phyloP scores from a whole-genome alignment of 331 rosid species.

The Ulmus americana region DNA sequence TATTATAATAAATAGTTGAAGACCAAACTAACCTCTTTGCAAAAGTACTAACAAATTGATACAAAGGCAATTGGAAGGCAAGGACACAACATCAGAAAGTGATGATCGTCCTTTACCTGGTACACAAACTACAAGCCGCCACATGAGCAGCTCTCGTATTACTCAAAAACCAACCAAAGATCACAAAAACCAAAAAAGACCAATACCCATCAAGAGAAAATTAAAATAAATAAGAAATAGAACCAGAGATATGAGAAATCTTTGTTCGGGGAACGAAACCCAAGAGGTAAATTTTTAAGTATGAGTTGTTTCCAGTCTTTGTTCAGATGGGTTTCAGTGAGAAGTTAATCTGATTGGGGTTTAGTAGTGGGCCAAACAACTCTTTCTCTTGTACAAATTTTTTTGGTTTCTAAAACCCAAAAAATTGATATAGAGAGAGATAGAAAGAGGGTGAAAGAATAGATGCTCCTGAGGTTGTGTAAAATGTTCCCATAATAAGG shows the following conservation, averaged over 20 bases:
- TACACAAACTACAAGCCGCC: constrained; percentile 51
- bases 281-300: constrained; percentile 39
- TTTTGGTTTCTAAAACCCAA: neutral
- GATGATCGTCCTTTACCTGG: constrained; percentile 41
- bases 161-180: neutral
- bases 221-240: neutral
- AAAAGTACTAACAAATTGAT: constrained; percentile 3
- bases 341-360: constrained; percentile 4
- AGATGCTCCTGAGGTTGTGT: constrained; percentile 37
- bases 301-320: constrained; percentile 58
- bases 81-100: constrained; percentile 30
- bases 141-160: constrained; percentile 24
- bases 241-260: constrained; percentile 6
- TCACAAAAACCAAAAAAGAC: neutral
- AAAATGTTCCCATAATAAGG: constrained; percentile 59
- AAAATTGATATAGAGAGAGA: constrained; percentile 1
- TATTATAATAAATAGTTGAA: neutral
- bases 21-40: neutral
- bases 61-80: neutral
- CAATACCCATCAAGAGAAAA: neutral
- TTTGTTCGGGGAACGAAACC: constrained; percentile 40
- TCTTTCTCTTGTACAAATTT: neutral
- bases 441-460: constrained; percentile 19
- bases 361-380: constrained; percentile 20
- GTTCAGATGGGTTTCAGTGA: constrained; percentile 46